Evolutionary conservation across 2,329 filamentous ascomycete genomes (phyloP), one percentile per base, ranked within the genome.

Genomic region (Claviceps digitariae): DNA sequence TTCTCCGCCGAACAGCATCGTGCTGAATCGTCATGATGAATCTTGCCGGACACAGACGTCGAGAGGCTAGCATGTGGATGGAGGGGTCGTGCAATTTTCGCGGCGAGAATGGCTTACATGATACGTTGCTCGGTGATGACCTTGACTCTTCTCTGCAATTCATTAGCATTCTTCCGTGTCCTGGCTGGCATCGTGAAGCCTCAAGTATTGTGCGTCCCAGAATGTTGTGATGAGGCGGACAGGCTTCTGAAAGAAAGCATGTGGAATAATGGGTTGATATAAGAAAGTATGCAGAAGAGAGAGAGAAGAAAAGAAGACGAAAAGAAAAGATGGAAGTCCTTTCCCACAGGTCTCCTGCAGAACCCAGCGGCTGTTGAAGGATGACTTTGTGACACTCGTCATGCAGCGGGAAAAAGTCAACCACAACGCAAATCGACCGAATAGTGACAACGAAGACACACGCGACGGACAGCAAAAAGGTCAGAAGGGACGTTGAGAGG

Each of bases 41-140:
- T 21, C 17, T 25, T 9, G 31, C 6, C 31, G 31, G 8, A 10
- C 17, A 50, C 27, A 20, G 17, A 7, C 10, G 20, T 12, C 20
- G 36, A n/a, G 27, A 27, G 25, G 15, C 17, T 10, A 13, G n/a
- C 36, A 29, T 27, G 6, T 40, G 27, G 17, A 12, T 23, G 27
- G 25, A 15, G 29, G 10, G 12, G 8, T n/a, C 27, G 44, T 31
- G 43, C 29, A 40, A 23, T 50, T n/a, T 17, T 23, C 27, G 27
- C 21, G 34, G 27, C 12, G 23, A 47, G 51, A 52, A 17, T 51
- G 50, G 52, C 85, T 72, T 81, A 94, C 89, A 90, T 87, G 71
- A 90, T 80, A 67, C 83, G 80, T 71, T 97, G 91, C 74, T 93
- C 84, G 51, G 93, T 97, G 61, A 96, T 79, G 73, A 98, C 82